phyloP scores from a whole-genome alignment of 2,329 filamentous ascomycete genomes.

The Aspergillus terreus region DNA sequence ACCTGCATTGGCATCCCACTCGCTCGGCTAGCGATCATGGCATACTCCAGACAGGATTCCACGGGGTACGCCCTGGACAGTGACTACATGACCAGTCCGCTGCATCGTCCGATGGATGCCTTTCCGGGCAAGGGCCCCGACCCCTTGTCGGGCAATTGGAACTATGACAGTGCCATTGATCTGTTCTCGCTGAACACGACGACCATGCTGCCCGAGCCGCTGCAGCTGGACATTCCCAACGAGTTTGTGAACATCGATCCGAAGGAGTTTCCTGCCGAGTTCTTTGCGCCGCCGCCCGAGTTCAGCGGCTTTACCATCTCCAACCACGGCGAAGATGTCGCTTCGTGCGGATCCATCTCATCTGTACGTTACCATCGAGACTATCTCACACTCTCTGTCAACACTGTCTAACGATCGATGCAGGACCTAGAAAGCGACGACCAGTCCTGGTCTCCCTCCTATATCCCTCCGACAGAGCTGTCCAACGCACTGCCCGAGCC shows the following conservation, averaged over 20 bases:
- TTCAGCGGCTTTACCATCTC: conserved; percentile 32
- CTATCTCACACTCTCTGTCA: not conserved
- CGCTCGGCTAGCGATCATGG: conserved; percentile 1
- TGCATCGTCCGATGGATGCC: conserved; percentile 9
- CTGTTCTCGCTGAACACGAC: conserved; percentile 29
- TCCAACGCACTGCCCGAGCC: conserved; percentile 2
- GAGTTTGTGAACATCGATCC: conserved; percentile 25
- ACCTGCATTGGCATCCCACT: not conserved
- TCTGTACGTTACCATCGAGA: conserved; percentile 13
- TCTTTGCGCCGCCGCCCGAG: conserved; percentile 25
- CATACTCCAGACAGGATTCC: conserved; percentile 9
- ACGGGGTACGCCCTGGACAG: conserved; percentile 9
- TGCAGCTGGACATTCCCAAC: conserved; percentile 28
- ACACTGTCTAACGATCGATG: not conserved
- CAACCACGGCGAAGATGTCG: conserved; percentile 23
- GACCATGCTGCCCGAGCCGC: conserved; percentile 24
- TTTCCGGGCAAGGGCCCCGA: conserved; percentile 22
- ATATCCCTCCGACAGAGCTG: conserved; percentile 17
- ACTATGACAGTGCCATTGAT: conserved; percentile 33
- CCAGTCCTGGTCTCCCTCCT: conserved; percentile 27
- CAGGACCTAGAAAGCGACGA: conserved; percentile 35
- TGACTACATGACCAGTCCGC: conserved; percentile 13
- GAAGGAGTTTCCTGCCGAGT: conserved; percentile 29
- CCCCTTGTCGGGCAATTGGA: conserved; percentile 34
- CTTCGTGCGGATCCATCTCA: conserved; percentile 20